Percentiles rank a stretch among this genome's conserved stretches.
These are phyloP conservation scores for Dichotomocladium elegans DNA, from an alignment of 371 early-diverging fungal genomes.

Conservation along the genomic window DNA sequence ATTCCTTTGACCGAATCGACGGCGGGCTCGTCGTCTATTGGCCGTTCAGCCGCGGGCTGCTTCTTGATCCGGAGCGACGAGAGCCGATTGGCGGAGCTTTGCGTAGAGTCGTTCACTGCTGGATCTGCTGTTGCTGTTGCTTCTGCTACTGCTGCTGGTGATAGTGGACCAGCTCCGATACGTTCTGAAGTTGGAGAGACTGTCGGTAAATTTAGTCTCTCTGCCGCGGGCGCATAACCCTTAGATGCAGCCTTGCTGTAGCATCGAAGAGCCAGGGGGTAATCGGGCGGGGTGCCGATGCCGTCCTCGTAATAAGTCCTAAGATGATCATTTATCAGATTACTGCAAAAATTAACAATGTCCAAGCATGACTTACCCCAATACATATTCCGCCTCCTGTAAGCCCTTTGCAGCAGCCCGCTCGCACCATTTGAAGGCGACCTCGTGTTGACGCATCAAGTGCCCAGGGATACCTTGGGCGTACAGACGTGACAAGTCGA, in stretches of 20 bases:
- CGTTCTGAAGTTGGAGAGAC: background rate
- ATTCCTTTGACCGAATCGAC: too few relatives aligned
- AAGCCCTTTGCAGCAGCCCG: constrained; percentile 18
- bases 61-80: background rate
- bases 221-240: constrained; percentile 24
- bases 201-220: constrained; percentile 25
- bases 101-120: background rate
- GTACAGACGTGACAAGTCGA: constrained; percentile 12
- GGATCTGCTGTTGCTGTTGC: background rate
- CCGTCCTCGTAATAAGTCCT: constrained; percentile 43
- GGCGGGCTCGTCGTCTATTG: background rate
- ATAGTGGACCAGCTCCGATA: background rate
- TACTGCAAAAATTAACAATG: background rate
- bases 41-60: background rate
- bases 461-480: constrained; percentile 14
- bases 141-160: background rate
- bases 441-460: constrained; percentile 7
- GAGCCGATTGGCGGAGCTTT: background rate
- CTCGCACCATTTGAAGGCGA: constrained; percentile 26
- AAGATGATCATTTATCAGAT: background rate
- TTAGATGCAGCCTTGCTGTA: constrained; percentile 35
- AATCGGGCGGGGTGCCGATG: constrained; percentile 23
- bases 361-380: constrained; percentile 12
- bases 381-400: constrained; percentile 17
- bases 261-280: constrained; percentile 24